Evolutionary conservation across 2,329 filamentous ascomycete species (phyloP).

Genomic region (Alternaria triticina): DNA sequence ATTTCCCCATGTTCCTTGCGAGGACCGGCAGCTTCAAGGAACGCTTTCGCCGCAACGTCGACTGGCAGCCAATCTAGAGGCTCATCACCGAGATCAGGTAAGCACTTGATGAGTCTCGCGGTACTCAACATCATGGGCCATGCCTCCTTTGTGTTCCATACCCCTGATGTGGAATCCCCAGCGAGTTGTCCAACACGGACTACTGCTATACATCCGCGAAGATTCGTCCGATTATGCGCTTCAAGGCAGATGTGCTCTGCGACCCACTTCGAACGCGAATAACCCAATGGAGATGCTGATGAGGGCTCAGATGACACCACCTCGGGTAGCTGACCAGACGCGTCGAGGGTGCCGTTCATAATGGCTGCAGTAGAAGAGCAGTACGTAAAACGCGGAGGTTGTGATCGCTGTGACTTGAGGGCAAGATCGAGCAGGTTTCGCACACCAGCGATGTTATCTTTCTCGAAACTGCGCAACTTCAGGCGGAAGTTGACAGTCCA

Average conservation of each 20-base stretch:
- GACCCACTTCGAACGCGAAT: conserved; percentile 63
- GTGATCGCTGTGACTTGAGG: conserved; percentile 35
- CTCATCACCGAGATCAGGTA: conserved; percentile 38
- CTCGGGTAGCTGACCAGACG: conserved; percentile 48
- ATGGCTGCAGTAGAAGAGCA: conserved; percentile 61
- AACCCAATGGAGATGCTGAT: conserved; percentile 59
- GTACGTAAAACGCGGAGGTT: conserved; percentile 54
- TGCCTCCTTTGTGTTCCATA: conserved; percentile 43
- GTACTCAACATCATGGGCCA: conserved; percentile 48
- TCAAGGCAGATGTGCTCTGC: conserved; percentile 61
- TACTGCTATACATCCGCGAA: conserved; percentile 36
- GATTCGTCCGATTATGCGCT: conserved; percentile 41
- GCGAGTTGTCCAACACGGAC: conserved; percentile 52
- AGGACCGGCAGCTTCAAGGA: conserved; percentile 46
- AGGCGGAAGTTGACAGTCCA: conserved; percentile 71
- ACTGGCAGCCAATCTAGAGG: conserved; percentile 44
- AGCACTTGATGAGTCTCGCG: conserved; percentile 30
- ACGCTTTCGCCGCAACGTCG: conserved; percentile 55
- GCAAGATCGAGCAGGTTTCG: conserved; percentile 58
- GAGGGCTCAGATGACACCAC: conserved; percentile 49
- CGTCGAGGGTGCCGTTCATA: conserved; percentile 31
- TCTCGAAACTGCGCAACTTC: conserved; percentile 61
- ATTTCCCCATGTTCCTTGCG: conserved; percentile 9
- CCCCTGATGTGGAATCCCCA: conserved; percentile 37
- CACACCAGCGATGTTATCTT: conserved; percentile 59